Base-by-base conservation (phyloP, 768 basidiomycete genomes). In the Lepiota brunneoincarnata region DNA sequence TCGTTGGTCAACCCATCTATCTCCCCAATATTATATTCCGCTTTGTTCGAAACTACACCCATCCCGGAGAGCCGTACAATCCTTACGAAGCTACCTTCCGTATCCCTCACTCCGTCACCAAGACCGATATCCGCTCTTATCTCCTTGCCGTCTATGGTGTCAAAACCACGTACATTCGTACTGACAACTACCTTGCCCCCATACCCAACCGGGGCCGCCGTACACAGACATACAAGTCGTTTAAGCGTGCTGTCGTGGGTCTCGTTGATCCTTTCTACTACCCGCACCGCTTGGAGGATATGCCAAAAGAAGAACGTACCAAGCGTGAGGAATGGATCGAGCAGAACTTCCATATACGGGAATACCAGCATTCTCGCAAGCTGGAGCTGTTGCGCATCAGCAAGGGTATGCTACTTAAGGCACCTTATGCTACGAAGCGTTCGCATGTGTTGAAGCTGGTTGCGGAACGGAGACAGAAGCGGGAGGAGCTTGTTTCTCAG, bases 81-180 rank as follows among this genome's bases (percentile, higher is more conserved):
- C 93, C 94, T 1, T 93, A 88, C 74, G 88, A 93, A 68, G 94
- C 93, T 7, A 98, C 94, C 2, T 96, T 98, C 75, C 90, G 92
- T 51, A 78, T 96, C 37, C 89, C 93, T n/a, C 82, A 83, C 58
- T 87, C 84, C 39, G 77, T 95, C 70, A 97, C 93, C 39, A 98
- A 98, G 72, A 91, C 88, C 53, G 94, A 98, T 72, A 74, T 98
- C 35, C 86, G 93, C 37, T 87, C 89, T 0, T 93, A 96, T 66
- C 81, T 98, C 43, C 72, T 72, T 48, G 80, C 92, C 31, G 81
- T 87, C n/a, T 98, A 98, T 61, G 90, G 91, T 57, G 84, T 98
- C 42, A 75, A 86, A 63, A 88, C 89, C 55, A 96, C 93, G 6
- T 97, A 95, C 68, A 92, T 98, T 58, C 91, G 94, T 48, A 98